Percentiles rank a stretch among this genome's conserved stretches.
Conservation (phyloP, 1,139 yeast genomes). For the Sugiyamaella neomexicana region DNA sequence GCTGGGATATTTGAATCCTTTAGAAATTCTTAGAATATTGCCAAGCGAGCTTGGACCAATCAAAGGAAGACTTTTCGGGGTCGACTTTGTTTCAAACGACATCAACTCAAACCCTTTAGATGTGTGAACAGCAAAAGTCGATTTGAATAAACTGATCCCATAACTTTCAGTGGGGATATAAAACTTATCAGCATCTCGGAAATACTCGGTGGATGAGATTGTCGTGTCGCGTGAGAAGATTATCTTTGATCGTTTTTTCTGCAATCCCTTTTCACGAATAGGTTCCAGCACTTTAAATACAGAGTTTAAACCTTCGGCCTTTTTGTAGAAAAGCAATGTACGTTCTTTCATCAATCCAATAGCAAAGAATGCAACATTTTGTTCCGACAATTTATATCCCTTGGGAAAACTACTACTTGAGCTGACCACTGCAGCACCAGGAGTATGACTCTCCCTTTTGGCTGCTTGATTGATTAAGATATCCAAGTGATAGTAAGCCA, state of each 20-base stretch:
- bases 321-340: conserved; percentile 51
- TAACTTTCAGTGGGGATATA: conserved; percentile 37
- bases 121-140: conserved; percentile 61
- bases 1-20: conserved; percentile 20
- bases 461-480: conserved; percentile 36
- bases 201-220: conserved; percentile 39
- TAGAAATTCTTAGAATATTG: conserved; percentile 23
- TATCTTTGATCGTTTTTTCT: conserved; percentile 37
- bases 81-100: conserved; percentile 55
- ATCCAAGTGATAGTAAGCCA: conserved; percentile 62
- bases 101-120: conserved; percentile 68
- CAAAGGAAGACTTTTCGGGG: conserved; percentile 58
- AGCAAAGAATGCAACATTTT: conserved; percentile 54
- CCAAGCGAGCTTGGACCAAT: conserved; percentile 34
- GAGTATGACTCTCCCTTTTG: neutral
- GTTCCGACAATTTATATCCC: conserved; percentile 39
- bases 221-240: conserved; percentile 29
- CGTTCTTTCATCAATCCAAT: conserved; percentile 64
- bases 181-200: conserved; percentile 41
- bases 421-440: neutral
- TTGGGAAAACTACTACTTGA: conserved; percentile 11
- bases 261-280: conserved; percentile 50
- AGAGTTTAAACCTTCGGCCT: conserved; percentile 36
- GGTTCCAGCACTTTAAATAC: conserved; percentile 44
- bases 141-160: conserved; percentile 44